These are phyloP conservation scores for Nakazawaea anatomiae DNA, from an alignment of 805 yeast genomes.

Conservation along the genomic window DNA sequence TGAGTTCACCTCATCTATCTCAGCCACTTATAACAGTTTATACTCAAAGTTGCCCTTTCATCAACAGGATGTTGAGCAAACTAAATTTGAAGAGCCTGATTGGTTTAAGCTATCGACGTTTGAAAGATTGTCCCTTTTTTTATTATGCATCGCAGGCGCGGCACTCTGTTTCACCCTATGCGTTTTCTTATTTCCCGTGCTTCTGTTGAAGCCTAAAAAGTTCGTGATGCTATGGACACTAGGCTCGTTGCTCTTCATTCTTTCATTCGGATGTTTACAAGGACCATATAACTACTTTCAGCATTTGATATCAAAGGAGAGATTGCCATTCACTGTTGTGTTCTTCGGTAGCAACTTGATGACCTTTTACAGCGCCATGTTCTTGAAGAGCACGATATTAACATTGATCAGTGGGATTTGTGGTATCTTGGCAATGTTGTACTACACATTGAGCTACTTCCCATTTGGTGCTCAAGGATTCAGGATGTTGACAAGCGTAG, in stretches of 20 bases:
- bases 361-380: constrained; percentile 74
- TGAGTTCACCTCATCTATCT: not conserved
- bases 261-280: constrained; percentile 86
- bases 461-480: constrained; percentile 88
- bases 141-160: constrained; percentile 70
- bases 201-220: constrained; percentile 85
- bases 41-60: constrained; percentile 63
- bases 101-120: constrained; percentile 75
- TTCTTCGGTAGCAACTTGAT: constrained; percentile 75
- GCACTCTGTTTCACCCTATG: constrained; percentile 78
- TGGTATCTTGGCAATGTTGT: constrained; percentile 82
- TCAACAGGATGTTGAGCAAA: constrained; percentile 39
- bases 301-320: constrained; percentile 68
- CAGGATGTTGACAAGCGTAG: constrained; percentile 41
- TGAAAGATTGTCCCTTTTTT: constrained; percentile 75
- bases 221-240: constrained; percentile 88
- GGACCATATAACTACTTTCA: constrained; percentile 80
- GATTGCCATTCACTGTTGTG: constrained; percentile 74
- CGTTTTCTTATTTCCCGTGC: constrained; percentile 79
- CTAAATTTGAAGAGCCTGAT: constrained; percentile 53
- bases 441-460: constrained; percentile 88
- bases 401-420: constrained; percentile 71
- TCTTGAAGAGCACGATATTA: constrained; percentile 63
- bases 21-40: constrained; percentile 36
- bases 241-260: constrained; percentile 81